Conservation (phyloP, 2,329 filamentous ascomycete genomes). For the Metarhizium rileyi region DNA sequence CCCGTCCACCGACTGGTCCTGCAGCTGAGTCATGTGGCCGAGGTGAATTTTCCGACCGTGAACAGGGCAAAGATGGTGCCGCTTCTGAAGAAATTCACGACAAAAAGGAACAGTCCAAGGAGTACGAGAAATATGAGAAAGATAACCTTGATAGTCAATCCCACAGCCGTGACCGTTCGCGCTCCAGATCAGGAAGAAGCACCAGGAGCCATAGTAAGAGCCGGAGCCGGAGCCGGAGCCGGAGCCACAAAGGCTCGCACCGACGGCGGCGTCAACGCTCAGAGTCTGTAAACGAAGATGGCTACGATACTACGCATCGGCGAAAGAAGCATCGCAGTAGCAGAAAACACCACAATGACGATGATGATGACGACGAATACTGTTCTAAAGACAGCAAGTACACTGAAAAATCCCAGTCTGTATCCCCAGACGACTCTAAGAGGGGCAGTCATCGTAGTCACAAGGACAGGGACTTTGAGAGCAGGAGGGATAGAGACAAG, state of each 20-base stretch:
- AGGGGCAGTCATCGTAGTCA: constrained; percentile 51
- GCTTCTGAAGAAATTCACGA: background rate
- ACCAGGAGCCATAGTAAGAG: constrained; percentile 19
- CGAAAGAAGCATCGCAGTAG: constrained; percentile 41
- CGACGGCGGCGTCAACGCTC: constrained; percentile 48
- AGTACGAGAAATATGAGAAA: constrained; percentile 16
- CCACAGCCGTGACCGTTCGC: constrained; percentile 16
- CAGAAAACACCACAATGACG: constrained; percentile 32
- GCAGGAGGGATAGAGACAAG: constrained; percentile 31
- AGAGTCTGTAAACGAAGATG: constrained; percentile 37
- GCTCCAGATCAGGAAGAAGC: constrained; percentile 24
- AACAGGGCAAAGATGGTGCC: constrained; percentile 23
- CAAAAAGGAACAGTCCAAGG: constrained; percentile 23
- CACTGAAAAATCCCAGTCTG: constrained; percentile 51
- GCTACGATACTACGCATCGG: constrained; percentile 35
- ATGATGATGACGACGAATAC: constrained; percentile 40
- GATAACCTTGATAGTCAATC: constrained; percentile 12
- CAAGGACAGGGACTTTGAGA: constrained; percentile 41
- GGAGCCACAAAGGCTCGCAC: constrained; percentile 33
- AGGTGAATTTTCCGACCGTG: constrained; percentile 37
- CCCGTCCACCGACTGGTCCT: constrained; percentile 6
- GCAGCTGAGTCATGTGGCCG: constrained; percentile 23
- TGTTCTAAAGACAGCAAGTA: constrained; percentile 30
- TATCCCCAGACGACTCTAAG: constrained; percentile 50
- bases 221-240: constrained; percentile 17